phyloP scores from a whole-genome alignment of 768 basidiomycete genomes.

The Russula olivacea region DNA sequence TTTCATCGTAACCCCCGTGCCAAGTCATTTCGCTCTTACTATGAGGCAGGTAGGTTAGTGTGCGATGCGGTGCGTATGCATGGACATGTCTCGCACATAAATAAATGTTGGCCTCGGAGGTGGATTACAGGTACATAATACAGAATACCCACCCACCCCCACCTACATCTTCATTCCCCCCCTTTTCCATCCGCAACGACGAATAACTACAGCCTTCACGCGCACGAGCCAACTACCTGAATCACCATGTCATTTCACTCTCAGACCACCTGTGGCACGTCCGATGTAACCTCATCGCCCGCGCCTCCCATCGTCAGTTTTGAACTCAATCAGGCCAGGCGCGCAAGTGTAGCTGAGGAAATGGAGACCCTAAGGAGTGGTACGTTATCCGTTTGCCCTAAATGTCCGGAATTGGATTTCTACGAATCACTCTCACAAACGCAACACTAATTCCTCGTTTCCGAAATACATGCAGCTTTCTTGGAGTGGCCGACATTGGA shows the following conservation, averaged over 20 bases:
- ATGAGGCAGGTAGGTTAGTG: background rate
- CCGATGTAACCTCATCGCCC: too few relatives aligned
- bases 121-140: too few relatives aligned
- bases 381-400: background rate
- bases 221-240: too few relatives aligned
- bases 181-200: background rate
- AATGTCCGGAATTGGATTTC: background rate
- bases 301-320: background rate
- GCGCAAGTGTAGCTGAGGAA: background rate
- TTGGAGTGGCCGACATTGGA: conserved; percentile 4
- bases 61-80: background rate
- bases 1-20: too few relatives aligned
- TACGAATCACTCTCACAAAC: too few relatives aligned
- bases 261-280: too few relatives aligned
- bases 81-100: background rate
- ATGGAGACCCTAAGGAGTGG: background rate
- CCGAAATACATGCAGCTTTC: conserved; percentile 10
- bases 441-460: too few relatives aligned
- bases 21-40: too few relatives aligned
- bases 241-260: too few relatives aligned
- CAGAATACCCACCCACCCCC: too few relatives aligned
- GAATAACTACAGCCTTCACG: background rate
- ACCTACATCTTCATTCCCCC: background rate
- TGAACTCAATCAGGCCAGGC: background rate
- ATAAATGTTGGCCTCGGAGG: background rate